These are phyloP conservation scores for Chlamydomonas incerta DNA, from an alignment of 139 green algal genomes.

Conservation along the genomic window DNA sequence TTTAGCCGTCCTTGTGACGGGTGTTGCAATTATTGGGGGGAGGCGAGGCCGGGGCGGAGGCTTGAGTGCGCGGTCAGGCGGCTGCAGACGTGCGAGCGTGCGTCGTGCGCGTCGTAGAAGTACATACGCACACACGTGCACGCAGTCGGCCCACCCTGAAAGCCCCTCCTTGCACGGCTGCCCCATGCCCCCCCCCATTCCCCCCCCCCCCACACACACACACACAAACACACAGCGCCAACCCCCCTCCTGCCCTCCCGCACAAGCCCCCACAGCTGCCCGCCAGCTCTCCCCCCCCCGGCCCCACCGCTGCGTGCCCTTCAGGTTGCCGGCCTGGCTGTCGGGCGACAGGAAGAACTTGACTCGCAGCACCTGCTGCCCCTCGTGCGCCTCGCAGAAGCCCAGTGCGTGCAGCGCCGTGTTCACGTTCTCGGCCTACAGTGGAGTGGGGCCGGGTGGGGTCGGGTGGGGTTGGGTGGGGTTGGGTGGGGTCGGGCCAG, in stretches of 20 bases:
- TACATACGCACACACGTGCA: too few species aligned
- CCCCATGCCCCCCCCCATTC: too few species aligned
- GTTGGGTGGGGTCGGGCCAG: not conserved
- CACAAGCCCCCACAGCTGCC: not conserved
- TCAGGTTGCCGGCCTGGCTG: constrained; percentile 59
- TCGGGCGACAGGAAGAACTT: constrained; percentile 73
- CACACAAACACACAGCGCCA: too few species aligned
- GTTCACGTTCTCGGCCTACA: constrained; percentile 40
- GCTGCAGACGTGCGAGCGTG: too few species aligned
- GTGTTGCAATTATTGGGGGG: too few species aligned
- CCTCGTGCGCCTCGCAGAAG: constrained; percentile 76
- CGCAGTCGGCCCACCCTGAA: too few species aligned
- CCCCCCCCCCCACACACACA: too few species aligned
- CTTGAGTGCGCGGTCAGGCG: too few species aligned
- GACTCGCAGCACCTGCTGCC: constrained; percentile 68
- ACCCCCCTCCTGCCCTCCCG: not conserved
- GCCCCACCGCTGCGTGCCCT: constrained; percentile 14
- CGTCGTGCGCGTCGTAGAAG: too few species aligned
- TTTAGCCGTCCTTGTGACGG: not conserved
- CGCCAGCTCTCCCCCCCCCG: too few species aligned
- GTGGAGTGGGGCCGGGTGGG: not conserved
- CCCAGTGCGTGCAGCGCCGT: constrained; percentile 71
- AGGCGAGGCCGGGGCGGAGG: too few species aligned
- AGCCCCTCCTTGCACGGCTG: too few species aligned
- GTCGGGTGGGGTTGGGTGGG: not conserved